phyloP scores from a whole-genome alignment of 768 basidiomycete genomes.

The Pleurotus cornucopiae region DNA sequence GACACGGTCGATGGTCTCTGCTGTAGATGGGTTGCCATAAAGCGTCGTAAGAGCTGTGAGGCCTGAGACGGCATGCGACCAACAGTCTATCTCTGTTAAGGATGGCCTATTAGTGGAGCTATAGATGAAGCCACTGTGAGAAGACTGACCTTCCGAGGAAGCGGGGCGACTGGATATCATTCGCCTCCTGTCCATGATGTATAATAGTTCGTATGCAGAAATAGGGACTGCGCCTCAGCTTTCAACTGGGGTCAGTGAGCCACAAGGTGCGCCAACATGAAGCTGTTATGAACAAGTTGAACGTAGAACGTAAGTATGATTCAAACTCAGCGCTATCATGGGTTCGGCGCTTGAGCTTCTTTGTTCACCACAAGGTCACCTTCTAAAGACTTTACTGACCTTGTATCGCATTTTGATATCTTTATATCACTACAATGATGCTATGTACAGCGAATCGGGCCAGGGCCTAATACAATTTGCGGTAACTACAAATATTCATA shows the following conservation, averaged over 20 bases:
- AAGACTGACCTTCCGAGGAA: constrained; percentile 65
- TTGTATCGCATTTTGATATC: no score
- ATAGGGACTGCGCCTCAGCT: neutral
- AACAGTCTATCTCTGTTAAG: constrained; percentile 65
- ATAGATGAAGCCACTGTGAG: neutral
- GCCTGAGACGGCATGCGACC: constrained; percentile 64
- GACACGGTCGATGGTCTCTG: constrained; percentile 65
- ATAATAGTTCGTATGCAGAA: neutral
- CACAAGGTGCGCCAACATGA: neutral
- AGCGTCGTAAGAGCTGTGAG: constrained; percentile 51
- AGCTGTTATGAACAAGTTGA: neutral
- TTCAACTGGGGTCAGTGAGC: neutral
- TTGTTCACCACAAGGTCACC: no score
- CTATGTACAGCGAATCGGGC: no score
- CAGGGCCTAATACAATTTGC: no score
- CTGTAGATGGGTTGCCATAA: constrained; percentile 43
- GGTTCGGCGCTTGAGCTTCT: neutral
- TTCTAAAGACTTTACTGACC: no score
- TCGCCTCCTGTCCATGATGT: constrained; percentile 64
- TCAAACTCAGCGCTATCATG: constrained; percentile 8
- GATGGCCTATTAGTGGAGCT: no score
- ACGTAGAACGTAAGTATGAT: neutral
- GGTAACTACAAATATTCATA: no score
- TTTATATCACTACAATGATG: no score
- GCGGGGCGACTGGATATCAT: constrained; percentile 58